Conservation (phyloP, 441 rosid species). For the Aquilaria agallochum region DNA sequence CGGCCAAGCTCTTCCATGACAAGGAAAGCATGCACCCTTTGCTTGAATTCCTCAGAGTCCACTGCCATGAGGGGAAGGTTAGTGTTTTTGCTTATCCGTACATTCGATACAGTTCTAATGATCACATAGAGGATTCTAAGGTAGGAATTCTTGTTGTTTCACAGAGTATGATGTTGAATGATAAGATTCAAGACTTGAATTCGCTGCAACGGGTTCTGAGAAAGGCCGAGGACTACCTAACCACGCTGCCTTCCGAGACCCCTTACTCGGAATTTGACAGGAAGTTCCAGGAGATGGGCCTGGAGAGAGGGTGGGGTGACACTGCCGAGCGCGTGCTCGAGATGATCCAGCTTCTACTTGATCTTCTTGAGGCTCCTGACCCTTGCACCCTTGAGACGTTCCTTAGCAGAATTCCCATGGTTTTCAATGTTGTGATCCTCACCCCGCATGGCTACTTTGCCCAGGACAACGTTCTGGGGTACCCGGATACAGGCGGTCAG, state of each 20-base stretch:
- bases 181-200: constrained; percentile 50
- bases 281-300: constrained; percentile 71
- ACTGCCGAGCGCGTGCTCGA: constrained; percentile 60
- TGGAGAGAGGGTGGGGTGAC: constrained; percentile 84
- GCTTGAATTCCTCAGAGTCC: constrained; percentile 67
- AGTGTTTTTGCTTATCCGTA: neutral
- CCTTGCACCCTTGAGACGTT: constrained; percentile 81
- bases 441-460: constrained; percentile 89
- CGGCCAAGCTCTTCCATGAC: constrained; percentile 77
- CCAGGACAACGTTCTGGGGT: constrained; percentile 88
- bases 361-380: constrained; percentile 84
- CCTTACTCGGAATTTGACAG: constrained; percentile 49
- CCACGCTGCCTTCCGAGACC: constrained; percentile 36
- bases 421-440: constrained; percentile 80
- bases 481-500: constrained; percentile 99
- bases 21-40: constrained; percentile 79
- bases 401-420: constrained; percentile 82
- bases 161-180: constrained; percentile 84
- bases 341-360: constrained; percentile 77
- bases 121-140: neutral
- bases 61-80: constrained; percentile 82
- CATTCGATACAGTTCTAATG: constrained; percentile 5
- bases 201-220: constrained; percentile 66
- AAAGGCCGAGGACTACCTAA: constrained; percentile 74
- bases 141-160: constrained; percentile 7